Percentiles rank a stretch among this genome's conserved stretches.
phyloP scores from a whole-genome alignment of 1,284 basidiomycete species.

The Lentinula novae-zelandiae region DNA sequence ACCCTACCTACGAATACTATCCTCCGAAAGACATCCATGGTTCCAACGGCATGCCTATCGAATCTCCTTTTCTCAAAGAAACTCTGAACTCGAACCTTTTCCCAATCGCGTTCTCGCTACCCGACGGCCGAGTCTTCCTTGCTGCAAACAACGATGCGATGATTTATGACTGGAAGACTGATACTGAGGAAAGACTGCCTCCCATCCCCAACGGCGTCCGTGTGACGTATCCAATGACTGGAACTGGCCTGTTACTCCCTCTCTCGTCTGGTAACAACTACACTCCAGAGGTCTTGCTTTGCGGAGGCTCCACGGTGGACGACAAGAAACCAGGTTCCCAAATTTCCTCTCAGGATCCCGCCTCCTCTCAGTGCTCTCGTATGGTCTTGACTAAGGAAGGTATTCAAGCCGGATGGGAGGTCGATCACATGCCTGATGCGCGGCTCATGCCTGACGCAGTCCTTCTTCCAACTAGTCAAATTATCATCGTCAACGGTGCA shows the following conservation, averaged over 20 bases:
- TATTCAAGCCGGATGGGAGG: constrained; percentile 68
- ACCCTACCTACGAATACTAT: constrained; percentile 79
- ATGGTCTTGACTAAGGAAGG: constrained; percentile 63
- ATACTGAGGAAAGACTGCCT: constrained; percentile 65
- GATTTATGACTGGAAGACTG: constrained; percentile 72
- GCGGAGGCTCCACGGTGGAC: constrained; percentile 71
- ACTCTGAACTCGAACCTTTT: constrained; percentile 82
- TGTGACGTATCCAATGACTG: constrained; percentile 81
- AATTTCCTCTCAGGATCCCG: constrained; percentile 67
- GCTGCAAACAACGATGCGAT: constrained; percentile 78
- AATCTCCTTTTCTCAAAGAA: constrained; percentile 60
- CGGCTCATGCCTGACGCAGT: constrained; percentile 81
- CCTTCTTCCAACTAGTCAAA: constrained; percentile 73
- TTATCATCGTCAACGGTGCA: constrained; percentile 78
- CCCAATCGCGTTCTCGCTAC: constrained; percentile 72
- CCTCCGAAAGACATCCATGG: constrained; percentile 71
- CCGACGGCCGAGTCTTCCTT: constrained; percentile 71
- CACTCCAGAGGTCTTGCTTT: constrained; percentile 68
- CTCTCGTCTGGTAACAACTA: constrained; percentile 62
- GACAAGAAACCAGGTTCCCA: constrained; percentile 57
- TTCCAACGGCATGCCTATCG: constrained; percentile 62
- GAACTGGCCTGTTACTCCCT: constrained; percentile 69
- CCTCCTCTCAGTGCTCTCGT: constrained; percentile 71
- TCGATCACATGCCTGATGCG: constrained; percentile 70
- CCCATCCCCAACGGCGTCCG: constrained; percentile 75